phyloP scores from a whole-genome alignment of 345 rosid species.

The Salix purpurea region DNA sequence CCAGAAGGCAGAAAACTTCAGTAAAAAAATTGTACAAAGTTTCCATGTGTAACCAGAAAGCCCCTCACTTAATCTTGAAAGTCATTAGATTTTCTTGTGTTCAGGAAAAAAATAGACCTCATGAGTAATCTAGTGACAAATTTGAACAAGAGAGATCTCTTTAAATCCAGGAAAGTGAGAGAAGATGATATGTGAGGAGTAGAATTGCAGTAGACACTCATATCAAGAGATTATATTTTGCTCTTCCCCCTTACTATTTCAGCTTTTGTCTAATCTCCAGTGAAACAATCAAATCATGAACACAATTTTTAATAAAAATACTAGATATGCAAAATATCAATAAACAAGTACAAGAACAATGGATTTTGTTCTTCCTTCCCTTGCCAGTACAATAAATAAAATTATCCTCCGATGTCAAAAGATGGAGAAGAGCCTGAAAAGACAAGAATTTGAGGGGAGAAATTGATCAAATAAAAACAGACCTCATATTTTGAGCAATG shows the following conservation, averaged over 20 bases:
- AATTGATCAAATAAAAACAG: slow-evolving; percentile 8
- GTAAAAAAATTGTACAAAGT: neutral
- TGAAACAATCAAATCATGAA: neutral
- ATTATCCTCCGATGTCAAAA: neutral
- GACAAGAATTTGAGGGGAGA: neutral
- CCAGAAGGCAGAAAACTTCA: slow-evolving; percentile 1
- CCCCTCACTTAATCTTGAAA: neutral
- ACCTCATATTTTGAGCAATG: slow-evolving; percentile 75
- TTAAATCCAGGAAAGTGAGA: neutral
- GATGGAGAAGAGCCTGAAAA: neutral
- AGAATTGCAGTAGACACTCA: neutral
- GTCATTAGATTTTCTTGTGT: neutral
- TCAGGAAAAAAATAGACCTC: neutral
- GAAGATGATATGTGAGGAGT: neutral
- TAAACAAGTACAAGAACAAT: neutral
- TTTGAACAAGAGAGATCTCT: neutral
- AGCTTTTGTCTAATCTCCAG: neutral
- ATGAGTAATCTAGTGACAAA: neutral
- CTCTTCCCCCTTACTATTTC: neutral
- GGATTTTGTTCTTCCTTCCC: neutral
- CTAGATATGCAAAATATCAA: neutral
- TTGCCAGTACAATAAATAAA: neutral
- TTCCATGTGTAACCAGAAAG: neutral
- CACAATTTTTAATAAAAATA: neutral
- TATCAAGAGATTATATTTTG: neutral